Evolutionary conservation across 2,329 filamentous ascomycete genomes (phyloP).

Genomic region (Magnaporthiopsis rhizophila): DNA sequence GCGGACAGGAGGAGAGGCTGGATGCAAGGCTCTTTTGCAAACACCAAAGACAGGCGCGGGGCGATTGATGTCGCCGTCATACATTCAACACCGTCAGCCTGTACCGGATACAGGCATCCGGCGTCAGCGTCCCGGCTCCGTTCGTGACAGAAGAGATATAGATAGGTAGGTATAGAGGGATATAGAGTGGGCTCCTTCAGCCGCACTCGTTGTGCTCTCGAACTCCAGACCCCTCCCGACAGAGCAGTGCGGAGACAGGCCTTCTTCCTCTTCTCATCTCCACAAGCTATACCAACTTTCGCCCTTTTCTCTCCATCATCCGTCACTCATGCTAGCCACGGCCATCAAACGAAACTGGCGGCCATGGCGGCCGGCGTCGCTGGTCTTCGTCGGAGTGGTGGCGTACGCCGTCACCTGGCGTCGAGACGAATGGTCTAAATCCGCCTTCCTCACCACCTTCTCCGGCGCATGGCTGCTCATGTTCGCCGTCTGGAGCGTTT

Average conservation of each 20-base stretch:
- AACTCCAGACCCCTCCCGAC: no score
- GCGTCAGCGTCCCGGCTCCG: background rate
- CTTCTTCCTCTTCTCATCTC: background rate
- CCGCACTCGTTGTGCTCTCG: no score
- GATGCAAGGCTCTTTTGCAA: background rate
- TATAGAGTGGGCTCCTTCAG: no score
- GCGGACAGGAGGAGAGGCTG: no score
- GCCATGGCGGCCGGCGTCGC: conserved; percentile 14
- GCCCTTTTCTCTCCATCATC: background rate
- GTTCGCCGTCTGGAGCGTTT: conserved; percentile 28
- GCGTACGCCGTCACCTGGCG: conserved; percentile 24
- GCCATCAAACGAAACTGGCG: background rate
- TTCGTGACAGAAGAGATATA: background rate
- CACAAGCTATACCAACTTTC: background rate
- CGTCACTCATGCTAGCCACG: background rate
- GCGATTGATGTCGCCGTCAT: background rate
- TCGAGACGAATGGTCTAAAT: conserved; percentile 22
- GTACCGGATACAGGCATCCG: no score
- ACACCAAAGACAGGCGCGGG: background rate
- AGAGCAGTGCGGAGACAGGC: no score
- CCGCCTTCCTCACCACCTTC: conserved; percentile 26
- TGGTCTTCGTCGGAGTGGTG: conserved; percentile 13
- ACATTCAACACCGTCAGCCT: background rate
- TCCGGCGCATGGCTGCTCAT: conserved; percentile 26
- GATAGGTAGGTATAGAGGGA: background rate